These are phyloP conservation scores for Penicillium glabrum DNA, from an alignment of 2,329 filamentous ascomycete genomes.

Conservation along the genomic window DNA sequence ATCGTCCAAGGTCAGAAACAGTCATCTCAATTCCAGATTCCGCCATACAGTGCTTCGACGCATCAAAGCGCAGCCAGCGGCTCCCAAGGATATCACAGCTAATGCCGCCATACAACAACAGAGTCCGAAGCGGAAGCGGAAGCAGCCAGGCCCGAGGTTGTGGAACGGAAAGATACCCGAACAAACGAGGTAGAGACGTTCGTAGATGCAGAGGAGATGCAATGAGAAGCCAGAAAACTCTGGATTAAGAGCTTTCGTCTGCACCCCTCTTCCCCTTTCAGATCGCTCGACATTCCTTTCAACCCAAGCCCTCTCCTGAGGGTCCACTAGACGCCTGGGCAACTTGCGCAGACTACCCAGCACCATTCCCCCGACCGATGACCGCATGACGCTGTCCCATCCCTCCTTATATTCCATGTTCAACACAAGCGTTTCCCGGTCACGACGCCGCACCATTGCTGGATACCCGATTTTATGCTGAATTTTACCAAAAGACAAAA, in stretches of 20 bases:
- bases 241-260: not conserved
- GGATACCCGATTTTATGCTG: constrained; percentile 35
- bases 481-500: constrained; percentile 10
- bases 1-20: constrained; percentile 75
- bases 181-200: constrained; percentile 44
- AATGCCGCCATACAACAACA: constrained; percentile 13
- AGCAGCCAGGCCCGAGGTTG: constrained; percentile 7
- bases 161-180: constrained; percentile 40
- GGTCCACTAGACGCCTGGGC: constrained; percentile 19
- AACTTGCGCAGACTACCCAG: constrained; percentile 22
- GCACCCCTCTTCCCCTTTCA: not conserved
- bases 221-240: constrained; percentile 7
- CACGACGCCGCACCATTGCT: constrained; percentile 23
- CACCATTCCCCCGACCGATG: constrained; percentile 6
- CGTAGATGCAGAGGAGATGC: constrained; percentile 41
- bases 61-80: constrained; percentile 1
- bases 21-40: constrained; percentile 56
- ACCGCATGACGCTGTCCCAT: constrained; percentile 1
- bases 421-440: constrained; percentile 27
- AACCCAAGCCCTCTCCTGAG: not conserved
- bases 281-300: not conserved
- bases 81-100: constrained; percentile 15
- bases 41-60: constrained; percentile 41
- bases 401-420: constrained; percentile 18
- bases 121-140: constrained; percentile 5